Percentiles rank a stretch among this genome's conserved stretches.
Conservation (phyloP, 2,329 filamentous ascomycete species). For the Alternaria burnsii region DNA sequence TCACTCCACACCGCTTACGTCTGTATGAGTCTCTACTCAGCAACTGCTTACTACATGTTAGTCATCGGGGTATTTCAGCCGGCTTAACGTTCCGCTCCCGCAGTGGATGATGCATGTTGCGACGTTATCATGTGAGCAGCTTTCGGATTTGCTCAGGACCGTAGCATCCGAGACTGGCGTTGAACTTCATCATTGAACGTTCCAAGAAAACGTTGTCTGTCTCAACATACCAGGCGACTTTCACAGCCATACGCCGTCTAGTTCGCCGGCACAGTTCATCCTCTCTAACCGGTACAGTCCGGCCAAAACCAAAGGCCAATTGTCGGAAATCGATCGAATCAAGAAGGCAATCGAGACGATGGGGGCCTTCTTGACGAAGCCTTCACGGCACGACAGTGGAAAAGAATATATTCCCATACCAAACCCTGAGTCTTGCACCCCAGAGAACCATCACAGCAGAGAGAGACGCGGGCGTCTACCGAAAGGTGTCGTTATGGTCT, state of each 20-base stretch:
- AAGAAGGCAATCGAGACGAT: background rate
- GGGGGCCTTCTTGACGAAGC: background rate
- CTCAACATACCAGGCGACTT: background rate
- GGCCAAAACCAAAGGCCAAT: background rate
- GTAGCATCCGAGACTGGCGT: background rate
- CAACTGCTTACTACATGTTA: background rate
- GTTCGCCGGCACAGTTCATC: background rate
- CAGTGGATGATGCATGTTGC: background rate
- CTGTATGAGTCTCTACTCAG: background rate
- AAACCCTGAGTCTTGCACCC: background rate
- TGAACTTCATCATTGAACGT: background rate
- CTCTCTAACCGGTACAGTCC: background rate
- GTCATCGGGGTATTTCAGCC: background rate
- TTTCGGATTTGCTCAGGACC: background rate
- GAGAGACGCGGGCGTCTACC: background rate
- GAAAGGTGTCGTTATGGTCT: background rate
- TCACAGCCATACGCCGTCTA: no score
- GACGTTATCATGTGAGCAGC: background rate
- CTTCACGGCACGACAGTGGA: background rate
- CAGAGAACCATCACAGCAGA: background rate
- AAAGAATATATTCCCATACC: background rate
- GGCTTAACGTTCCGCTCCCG: background rate
- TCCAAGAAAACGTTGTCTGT: background rate
- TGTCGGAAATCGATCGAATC: background rate
- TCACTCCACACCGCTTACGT: background rate